Evolutionary conservation across 2,329 filamentous ascomycete species (phyloP), one percentile per base, ranked within the genome.

Genomic region (Sclerotinia trifoliorum): DNA sequence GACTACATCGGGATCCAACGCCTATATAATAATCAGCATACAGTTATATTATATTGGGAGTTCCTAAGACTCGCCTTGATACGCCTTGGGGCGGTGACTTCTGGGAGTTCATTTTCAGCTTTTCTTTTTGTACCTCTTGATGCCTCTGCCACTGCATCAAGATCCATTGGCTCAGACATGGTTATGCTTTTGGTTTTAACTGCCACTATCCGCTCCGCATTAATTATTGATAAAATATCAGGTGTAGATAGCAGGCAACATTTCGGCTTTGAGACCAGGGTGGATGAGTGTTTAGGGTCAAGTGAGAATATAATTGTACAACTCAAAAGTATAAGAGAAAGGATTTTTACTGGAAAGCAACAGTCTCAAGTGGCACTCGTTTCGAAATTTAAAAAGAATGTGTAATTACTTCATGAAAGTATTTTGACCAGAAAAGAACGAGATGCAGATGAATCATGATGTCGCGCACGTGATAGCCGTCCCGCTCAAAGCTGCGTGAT

Each of bases 1-100:
- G 73, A 99, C 91, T 29, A 99, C 95, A 81, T 95, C 90, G 71
- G 91, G 89, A 75, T 96, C 92, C 35, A 99, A 85, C 19, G 94
- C 91, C 89, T 96, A 79, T 75, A n/a, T 77, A 74, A 68, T 75
- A 48, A 76, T 73, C 56, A 78, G 68, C 63, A 72, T n/a, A 26
- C 26, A 42, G 49, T 46, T 64, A 48, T 46, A 48, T 42, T 55
- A 15, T n/a, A 39, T 44, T 29, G 29, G 29, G 49, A 54, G 6
- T 21, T 24, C 24, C 19, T 46, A 10, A 42, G 64, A 61, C 77
- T 64, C 76, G 80, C 81, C 77, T 81, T 81, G 70, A 83, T 83
- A 58, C 81, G 82, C 74, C 83, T 82, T 21, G 84, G 83, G 60
- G 79, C 80, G 46, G 73, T 80, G 71, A 70, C 77, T 71, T 67